Conservation (phyloP, 2,329 filamentous ascomycete species). For the Microdochium paspali region DNA sequence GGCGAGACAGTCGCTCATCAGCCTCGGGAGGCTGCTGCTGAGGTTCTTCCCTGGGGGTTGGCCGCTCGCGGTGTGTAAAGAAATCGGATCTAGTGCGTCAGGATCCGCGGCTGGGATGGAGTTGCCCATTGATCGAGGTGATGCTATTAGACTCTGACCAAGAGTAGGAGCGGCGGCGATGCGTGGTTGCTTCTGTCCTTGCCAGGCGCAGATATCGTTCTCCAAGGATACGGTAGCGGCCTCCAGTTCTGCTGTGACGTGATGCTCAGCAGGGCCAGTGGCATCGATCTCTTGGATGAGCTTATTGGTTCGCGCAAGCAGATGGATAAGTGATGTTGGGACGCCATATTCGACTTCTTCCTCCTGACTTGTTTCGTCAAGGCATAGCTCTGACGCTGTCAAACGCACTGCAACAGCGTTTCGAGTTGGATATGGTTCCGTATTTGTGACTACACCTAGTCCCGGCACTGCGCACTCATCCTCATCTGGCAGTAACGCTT, state of each 20-base stretch:
- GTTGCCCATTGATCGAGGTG: no score
- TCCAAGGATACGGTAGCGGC: background rate
- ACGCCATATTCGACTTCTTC: background rate
- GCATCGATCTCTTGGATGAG: background rate
- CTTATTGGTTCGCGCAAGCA: background rate
- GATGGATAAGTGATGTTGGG: background rate
- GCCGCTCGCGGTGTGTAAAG: no score
- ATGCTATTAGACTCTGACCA: no score
- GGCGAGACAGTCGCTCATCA: background rate
- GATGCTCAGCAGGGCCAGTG: background rate
- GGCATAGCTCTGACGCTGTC: background rate
- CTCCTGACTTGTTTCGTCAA: background rate
- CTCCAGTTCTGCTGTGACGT: background rate
- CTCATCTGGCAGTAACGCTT: background rate
- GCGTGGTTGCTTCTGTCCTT: background rate
- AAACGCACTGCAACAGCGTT: background rate
- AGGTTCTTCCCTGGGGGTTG: background rate
- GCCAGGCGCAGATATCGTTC: background rate
- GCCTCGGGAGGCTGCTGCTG: background rate
- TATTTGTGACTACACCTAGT: no score
- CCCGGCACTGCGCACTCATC: no score
- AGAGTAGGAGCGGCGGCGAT: background rate
- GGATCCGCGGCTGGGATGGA: no score
- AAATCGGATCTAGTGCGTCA: no score
- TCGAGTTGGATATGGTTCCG: no score